Evolutionary conservation across 169 alveolate genomes (phyloP).

Genomic region (Plasmodium chabaudi): DNA sequence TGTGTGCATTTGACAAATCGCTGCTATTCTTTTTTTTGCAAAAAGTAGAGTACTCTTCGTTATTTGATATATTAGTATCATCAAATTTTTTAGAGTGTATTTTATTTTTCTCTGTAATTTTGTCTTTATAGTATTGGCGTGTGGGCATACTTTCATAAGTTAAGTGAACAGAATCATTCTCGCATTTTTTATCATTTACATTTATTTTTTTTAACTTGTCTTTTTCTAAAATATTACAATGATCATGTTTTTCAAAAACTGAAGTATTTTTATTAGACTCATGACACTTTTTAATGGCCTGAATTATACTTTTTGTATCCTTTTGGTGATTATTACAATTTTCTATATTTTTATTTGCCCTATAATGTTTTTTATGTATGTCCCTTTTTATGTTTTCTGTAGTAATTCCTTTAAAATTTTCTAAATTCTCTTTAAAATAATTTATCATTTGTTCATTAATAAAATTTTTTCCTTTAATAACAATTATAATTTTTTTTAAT

Average conservation of each 20-base stretch:
- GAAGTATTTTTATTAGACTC: slow-evolving; percentile 10
- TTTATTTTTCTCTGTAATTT: background rate
- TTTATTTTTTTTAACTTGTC: background rate
- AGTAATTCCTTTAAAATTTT: slow-evolving; percentile 43
- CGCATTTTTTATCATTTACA: background rate
- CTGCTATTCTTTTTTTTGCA: background rate
- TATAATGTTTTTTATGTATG: background rate
- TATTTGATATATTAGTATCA: background rate
- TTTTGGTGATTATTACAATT: background rate
- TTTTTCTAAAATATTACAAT: too few relatives aligned
- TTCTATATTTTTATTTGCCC: background rate
- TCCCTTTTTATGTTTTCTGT: slow-evolving; percentile 39
- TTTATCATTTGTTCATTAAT: slow-evolving; percentile 54
- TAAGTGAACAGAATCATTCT: background rate
- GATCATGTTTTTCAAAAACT: background rate
- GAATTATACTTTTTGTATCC: slow-evolving; percentile 22
- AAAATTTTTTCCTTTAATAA: slow-evolving; percentile 53
- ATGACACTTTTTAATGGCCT: slow-evolving; percentile 59
- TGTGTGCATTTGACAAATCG: slow-evolving; percentile 36
- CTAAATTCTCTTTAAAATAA: slow-evolving; percentile 27
- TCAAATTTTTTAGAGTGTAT: background rate
- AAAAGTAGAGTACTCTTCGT: background rate
- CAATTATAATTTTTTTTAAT: slow-evolving; percentile 71
- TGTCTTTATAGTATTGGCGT: background rate
- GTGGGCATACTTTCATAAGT: background rate